A percentile compares a stretch with the other conserved stretches of the same genome.
Conservation (phyloP, 805 yeast genomes). For the Candida broadrunensis region DNA sequence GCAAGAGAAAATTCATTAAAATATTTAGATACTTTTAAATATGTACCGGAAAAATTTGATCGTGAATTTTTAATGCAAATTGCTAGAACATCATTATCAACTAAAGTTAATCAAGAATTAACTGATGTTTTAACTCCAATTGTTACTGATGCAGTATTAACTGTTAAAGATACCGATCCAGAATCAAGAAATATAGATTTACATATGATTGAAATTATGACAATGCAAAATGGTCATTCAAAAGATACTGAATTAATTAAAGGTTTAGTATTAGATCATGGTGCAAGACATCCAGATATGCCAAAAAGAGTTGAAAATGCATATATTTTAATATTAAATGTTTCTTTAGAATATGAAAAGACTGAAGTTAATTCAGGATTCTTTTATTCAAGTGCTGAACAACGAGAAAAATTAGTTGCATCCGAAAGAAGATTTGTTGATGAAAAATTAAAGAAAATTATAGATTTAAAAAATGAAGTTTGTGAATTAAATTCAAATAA, state of each 20-base stretch:
- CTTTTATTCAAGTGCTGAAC: slow-evolving; percentile 92
- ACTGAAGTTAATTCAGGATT: slow-evolving; percentile 97
- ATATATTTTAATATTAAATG: slow-evolving; percentile 81
- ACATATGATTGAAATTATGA: slow-evolving; percentile 97
- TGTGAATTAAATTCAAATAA: slow-evolving; percentile 70
- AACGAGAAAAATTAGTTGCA: slow-evolving; percentile 90
- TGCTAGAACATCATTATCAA: slow-evolving; percentile 83
- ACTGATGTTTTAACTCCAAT: slow-evolving; percentile 85
- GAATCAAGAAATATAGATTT: slow-evolving; percentile 64
- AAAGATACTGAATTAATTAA: slow-evolving; percentile 77
- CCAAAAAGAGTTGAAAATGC: slow-evolving; percentile 86
- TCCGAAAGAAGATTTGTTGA: slow-evolving; percentile 93
- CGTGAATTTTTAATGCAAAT: slow-evolving; percentile 89
- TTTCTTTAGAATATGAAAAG: slow-evolving; percentile 93
- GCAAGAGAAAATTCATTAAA: slow-evolving; percentile 77
- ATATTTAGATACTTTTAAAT: slow-evolving; percentile 66
- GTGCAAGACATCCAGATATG: slow-evolving; percentile 99
- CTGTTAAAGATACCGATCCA: slow-evolving; percentile 50
- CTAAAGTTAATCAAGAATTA: slow-evolving; percentile 78
- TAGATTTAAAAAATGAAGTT: slow-evolving; percentile 89
- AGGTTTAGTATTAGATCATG: slow-evolving; percentile 95
- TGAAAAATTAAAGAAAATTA: slow-evolving; percentile 84
- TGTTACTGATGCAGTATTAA: slow-evolving; percentile 92
- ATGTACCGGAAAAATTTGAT: slow-evolving; percentile 52
- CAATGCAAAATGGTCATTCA: slow-evolving; percentile 92